Percentiles rank a stretch among this genome's conserved stretches.
These are phyloP conservation scores for Vitis hybrid DNA, from an alignment of 177 flowering plant genomes.

Conservation along the genomic window DNA sequence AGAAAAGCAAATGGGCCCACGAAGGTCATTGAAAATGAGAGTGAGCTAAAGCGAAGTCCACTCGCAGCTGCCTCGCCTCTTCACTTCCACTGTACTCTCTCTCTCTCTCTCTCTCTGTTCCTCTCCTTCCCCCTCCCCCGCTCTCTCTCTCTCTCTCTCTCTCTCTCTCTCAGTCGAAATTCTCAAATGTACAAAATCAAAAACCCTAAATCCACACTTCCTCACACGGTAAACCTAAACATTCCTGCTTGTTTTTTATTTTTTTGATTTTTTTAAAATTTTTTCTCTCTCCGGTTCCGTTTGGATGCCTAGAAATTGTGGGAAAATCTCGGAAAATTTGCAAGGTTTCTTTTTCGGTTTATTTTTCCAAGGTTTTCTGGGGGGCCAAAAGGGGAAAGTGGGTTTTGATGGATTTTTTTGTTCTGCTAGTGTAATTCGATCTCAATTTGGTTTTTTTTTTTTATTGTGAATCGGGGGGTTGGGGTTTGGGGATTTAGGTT, in stretches of 20 bases:
- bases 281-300: not conserved
- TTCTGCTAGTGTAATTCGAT: slow-evolving; percentile 1
- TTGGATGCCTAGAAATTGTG: not conserved
- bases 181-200: slow-evolving; percentile 7
- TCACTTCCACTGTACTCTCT: not conserved
- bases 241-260: not conserved
- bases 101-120: not conserved
- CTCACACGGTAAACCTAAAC: not conserved
- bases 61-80: not conserved
- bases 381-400: not conserved
- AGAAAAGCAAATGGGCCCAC: too few relatives aligned
- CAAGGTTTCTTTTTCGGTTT: not conserved
- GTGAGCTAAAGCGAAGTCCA: not conserved
- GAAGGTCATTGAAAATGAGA: slow-evolving; percentile 1
- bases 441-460: not conserved
- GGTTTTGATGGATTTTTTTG: not conserved
- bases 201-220: not conserved
- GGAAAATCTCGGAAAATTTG: not conserved
- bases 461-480: not conserved
- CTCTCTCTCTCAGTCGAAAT: not conserved
- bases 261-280: too few relatives aligned
- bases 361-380: not conserved
- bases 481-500: not conserved
- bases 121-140: not conserved
- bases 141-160: not conserved